Evolutionary conservation across 306 rosid species (phyloP), one percentile per base, ranked within the genome.

Genomic region (Parietaria judaica): DNA sequence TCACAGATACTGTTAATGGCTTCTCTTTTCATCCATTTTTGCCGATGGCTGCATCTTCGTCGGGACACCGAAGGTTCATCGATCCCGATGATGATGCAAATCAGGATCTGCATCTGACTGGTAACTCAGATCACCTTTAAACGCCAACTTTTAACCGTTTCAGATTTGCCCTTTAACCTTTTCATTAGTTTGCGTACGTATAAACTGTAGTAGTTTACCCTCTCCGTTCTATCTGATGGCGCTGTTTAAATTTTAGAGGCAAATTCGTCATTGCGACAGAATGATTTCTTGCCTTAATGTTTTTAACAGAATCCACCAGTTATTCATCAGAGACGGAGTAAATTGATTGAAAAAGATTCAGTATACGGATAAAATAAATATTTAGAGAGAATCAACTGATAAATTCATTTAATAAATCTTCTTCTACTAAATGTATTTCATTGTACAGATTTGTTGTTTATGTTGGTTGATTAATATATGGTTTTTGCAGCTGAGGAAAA

Each of bases 21-120:
- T 79, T 92, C 75, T 82, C 96, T 61, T 88, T 92, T 71, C 99
- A 92, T 82, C 99, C 99, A 48, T 92, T 34, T 84, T 72, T 88
- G 37, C 96, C 98, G 13, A 73, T 75, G 80, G 89, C 95, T 11
- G 84, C 77, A 38, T 65, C 99, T 60, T 83, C 96, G 54, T 92
- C 96, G 7, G 99, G 99, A 47, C 96, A 88, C 65, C 86, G 99
- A 51, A 86, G 99, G 81, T 92, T 77, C 73, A 50, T 77, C 57
- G 74, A 63, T 47, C 85, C 94, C 55, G 99, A 88, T 46, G 99
- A 88, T 41, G 85, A 86, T 54, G 66, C 51, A 69, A 65, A 74
- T 4, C 86, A 50, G 60, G 84, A 82, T 59, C 63, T 82, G 56
- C 65, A 78, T 69, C 69, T 92, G 66, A 79, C 74, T 66, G 99